Base-by-base conservation (phyloP, 495 filamentous ascomycete genomes). In the Trichocladium uniseriatum region DNA sequence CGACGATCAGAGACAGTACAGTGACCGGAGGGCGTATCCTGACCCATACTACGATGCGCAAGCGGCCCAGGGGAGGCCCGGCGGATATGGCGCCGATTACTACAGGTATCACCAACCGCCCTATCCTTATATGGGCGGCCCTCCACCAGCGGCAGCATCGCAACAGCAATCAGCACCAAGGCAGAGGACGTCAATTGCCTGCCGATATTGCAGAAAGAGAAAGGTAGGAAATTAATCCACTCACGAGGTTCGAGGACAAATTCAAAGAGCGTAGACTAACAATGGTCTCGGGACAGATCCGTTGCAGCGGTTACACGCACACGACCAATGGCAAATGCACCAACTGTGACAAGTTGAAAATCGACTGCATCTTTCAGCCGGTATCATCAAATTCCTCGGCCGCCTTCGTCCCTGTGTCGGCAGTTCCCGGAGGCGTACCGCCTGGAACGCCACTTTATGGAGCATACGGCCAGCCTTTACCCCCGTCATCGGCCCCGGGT, bases 351-450 rank as follows among this genome's bases (percentile, higher is more conserved):
- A 74, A 73, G 53, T 66, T 74, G 64, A 66, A 68, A 32, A 72
- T 73, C 40, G 72, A 76, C 27, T 76, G 72, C 45, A 62, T 76
- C 3, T 76, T 76, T 37, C 72, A 76, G 52, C 72, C 72, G 0
- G 72, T 76, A 3, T 71, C 68, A 2, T 69, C 68, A 0, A 70
- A 72, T 8, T 64, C 68, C 0, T 67, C 68, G 2, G 67, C 70
- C 9, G 71, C 72, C 8, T 76, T 76, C 47, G 67, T 76, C 21
- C 72, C 72, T 5, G 69, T 76, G 32, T 68, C 69, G 10, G 71
- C 72, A 11, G 50, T 76, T 8, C 62, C 68, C 10, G 67, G 69
- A 21, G 71, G 69, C 13, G 65, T 74, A 7, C 72, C 71, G n/a
- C 71, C 72, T 9, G 72, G 72, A 4, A 71, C 69, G 3, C 69